Percentiles rank a stretch among this genome's conserved stretches.
Evolutionary conservation across 2,329 filamentous ascomycete species (phyloP).

Genomic region (Aspergillus cejpii): DNA sequence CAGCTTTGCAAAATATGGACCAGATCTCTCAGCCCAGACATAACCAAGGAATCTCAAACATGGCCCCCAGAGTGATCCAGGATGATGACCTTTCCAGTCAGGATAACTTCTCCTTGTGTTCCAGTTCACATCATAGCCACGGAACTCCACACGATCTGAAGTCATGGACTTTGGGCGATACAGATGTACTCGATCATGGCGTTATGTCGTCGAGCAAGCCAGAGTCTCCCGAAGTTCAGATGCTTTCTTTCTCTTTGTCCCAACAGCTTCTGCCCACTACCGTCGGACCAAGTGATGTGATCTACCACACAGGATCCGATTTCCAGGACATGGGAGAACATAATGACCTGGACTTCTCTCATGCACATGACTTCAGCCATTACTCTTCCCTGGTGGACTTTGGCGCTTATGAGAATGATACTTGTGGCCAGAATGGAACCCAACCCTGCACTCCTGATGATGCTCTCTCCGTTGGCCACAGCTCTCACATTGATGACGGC

Average conservation of each 20-base stretch:
- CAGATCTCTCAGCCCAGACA: slow-evolving; percentile 33
- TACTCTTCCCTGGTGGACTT: slow-evolving; percentile 38
- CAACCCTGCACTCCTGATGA: slow-evolving; percentile 34
- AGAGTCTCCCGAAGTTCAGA: slow-evolving; percentile 38
- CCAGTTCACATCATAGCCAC: slow-evolving; percentile 32
- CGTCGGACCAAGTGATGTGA: slow-evolving; percentile 35
- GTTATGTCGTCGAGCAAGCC: slow-evolving; percentile 32
- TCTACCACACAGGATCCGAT: slow-evolving; percentile 36
- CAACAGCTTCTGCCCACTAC: slow-evolving; percentile 37
- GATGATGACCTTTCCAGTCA: slow-evolving; percentile 41
- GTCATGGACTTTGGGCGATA: slow-evolving; percentile 35
- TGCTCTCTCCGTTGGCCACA: slow-evolving; percentile 33
- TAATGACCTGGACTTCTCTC: slow-evolving; percentile 33
- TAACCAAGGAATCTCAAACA: slow-evolving; percentile 34
- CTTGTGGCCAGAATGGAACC: slow-evolving; percentile 27
- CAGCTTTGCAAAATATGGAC: slow-evolving; percentile 28
- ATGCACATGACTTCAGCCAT: slow-evolving; percentile 34
- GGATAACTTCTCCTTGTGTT: slow-evolving; percentile 39
- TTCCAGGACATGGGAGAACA: slow-evolving; percentile 35
- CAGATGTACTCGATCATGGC: slow-evolving; percentile 36
- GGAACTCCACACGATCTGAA: slow-evolving; percentile 34
- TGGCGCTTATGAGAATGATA: slow-evolving; percentile 38
- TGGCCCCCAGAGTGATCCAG: slow-evolving; percentile 36
- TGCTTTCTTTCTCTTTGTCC: slow-evolving; percentile 39
- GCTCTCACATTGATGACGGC: slow-evolving; percentile 34